Evolutionary conservation across 495 filamentous ascomycete species (phyloP), one percentile per base, ranked within the genome.

Genomic region (Clavariopsis aquatica): DNA sequence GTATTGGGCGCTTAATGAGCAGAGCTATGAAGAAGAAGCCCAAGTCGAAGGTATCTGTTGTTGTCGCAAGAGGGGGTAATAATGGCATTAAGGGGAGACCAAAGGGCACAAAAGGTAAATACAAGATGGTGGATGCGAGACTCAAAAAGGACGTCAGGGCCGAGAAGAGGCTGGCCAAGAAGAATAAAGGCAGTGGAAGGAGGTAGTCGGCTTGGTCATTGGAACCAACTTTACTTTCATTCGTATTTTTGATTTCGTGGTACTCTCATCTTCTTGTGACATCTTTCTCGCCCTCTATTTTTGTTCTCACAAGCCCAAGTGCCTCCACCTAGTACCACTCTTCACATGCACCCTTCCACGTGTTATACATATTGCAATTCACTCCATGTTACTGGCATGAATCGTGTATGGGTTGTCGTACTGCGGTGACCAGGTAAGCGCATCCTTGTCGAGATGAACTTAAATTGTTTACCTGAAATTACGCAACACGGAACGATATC

Each of bases 121-220:
- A 98, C 77, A 98, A 98, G 87, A 96, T 99, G 82, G 94, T 99
- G 64, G 94, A 99, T 80, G 79, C 89, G 19, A 84, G 94, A 66
- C 85, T 99, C 85, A 98, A 96, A 86, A 99, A 99, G 87, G 94
- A 99, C 82, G 84, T 93, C 56, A 84, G 94, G 72, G 95, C 89
- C 15, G 81, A 90, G 78, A 99, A 97, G 84, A 86, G 94, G 72
- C 69, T 85, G 60, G 85, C 84, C 47, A 90, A 89, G 80, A 88
- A 84, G 74, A 84, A 82, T 75, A 77, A 73, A 60, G 38, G 38
- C 3, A 43, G 38, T n/a, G 38, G 38, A 6, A 36, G 46, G 27
- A 53, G 22, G 31, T 53, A 23, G 20, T 52, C 17, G 28, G 29
- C n/a, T 5, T 57, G 10, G 8, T 7, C 5, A 27, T 22, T 45